Conservation (phyloP, 148 eudicot species). For the Heliosperma pusillum region DNA sequence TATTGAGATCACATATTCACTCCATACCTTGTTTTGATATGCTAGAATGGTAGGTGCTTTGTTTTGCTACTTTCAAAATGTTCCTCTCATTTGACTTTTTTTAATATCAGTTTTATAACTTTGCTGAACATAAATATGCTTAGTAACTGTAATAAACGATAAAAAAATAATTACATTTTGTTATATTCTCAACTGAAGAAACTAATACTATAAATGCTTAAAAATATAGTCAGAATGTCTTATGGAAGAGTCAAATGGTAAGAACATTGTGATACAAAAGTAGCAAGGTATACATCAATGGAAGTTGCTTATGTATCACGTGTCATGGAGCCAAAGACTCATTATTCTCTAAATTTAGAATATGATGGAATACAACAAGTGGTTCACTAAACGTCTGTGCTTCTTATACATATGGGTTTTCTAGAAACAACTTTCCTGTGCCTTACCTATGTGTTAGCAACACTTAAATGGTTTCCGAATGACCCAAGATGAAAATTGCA, state of each 20-base stretch:
- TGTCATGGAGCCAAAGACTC: no score
- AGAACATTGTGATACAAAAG: no score
- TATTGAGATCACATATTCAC: not conserved
- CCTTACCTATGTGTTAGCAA: no score
- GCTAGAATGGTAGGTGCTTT: no score
- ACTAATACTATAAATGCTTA: no score
- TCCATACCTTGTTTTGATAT: not conserved
- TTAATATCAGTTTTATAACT: not conserved
- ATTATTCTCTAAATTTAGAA: no score
- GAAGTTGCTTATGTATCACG: no score
- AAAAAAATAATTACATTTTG: not conserved
- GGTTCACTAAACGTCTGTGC: not conserved
- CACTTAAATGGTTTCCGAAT: no score
- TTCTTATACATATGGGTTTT: not conserved
- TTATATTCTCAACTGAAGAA: not conserved
- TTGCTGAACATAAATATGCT: not conserved
- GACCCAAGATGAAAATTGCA: no score
- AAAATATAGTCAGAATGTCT: no score
- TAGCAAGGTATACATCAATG: not conserved
- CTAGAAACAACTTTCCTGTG: not conserved
- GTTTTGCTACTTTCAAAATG: not conserved
- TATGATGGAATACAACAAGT: not conserved
- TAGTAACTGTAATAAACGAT: not conserved
- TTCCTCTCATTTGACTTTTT: not conserved
- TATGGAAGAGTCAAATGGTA: no score